Percentiles rank a stretch among this genome's conserved stretches.
phyloP scores from a whole-genome alignment of 179 eudicot species.

The Nepenthes alata region DNA sequence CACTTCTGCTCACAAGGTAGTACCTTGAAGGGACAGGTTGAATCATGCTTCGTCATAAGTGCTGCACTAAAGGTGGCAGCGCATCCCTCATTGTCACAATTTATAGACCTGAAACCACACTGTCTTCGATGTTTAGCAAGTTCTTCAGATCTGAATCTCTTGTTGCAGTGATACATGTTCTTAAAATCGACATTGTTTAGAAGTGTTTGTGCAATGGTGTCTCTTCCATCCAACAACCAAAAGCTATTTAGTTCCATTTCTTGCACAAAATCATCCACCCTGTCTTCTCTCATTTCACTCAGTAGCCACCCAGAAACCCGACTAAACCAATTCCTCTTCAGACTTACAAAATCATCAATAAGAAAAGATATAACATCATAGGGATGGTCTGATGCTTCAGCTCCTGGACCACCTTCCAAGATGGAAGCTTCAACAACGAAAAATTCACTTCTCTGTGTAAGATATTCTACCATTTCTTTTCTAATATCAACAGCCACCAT shows the following conservation, averaged over 20 bases:
- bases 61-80: conserved; percentile 57
- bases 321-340: conserved; percentile 65
- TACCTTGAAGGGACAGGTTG: conserved; percentile 71
- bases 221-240: conserved; percentile 81
- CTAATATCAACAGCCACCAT: conserved; percentile 73
- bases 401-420: conserved; percentile 40
- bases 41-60: conserved; percentile 55
- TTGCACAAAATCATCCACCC: conserved; percentile 80
- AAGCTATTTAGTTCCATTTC: conserved; percentile 86
- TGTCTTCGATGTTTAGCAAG: conserved; percentile 37
- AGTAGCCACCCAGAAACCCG: conserved; percentile 80
- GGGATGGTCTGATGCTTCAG: conserved; percentile 48
- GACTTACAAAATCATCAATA: conserved; percentile 57
- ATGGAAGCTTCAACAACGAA: conserved; percentile 75
- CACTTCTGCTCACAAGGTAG: conserved; percentile 91
- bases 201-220: conserved; percentile 52
- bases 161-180: conserved; percentile 50
- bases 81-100: conserved; percentile 77
- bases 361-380: conserved; percentile 56
- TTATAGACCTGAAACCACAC: conserved; percentile 64
- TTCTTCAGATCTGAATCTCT: conserved; percentile 55
- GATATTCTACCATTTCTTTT: conserved; percentile 81
- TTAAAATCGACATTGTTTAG: conserved; percentile 71
- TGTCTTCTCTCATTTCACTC: conserved; percentile 82
- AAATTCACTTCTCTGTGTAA: conserved; percentile 51